A percentile compares a stretch with the other conserved stretches of the same genome.
These are phyloP conservation scores for Cornus florida DNA, from an alignment of 148 eudicot genomes.

Conservation along the genomic window DNA sequence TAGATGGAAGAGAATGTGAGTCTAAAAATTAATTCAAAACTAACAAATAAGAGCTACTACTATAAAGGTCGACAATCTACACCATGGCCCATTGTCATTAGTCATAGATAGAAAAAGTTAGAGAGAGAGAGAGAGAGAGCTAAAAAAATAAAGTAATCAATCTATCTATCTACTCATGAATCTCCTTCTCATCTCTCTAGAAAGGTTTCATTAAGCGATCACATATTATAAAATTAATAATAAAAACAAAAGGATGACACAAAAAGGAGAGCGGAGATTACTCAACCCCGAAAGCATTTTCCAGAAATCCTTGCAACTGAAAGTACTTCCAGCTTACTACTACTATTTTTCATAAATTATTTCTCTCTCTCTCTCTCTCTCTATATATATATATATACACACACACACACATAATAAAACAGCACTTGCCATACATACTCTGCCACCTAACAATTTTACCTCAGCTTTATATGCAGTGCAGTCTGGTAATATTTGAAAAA, in stretches of 20 bases:
- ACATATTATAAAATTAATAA: not conserved
- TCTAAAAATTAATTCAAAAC: not conserved
- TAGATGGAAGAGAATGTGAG: too few relatives aligned
- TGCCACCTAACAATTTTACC: conserved; percentile 24
- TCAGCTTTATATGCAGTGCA: conserved; percentile 9
- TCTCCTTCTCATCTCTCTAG: not conserved
- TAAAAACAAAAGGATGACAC: conserved; percentile 7
- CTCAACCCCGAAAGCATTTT: conserved; percentile 28
- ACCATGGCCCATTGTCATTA: not conserved
- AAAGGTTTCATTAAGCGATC: conserved; percentile 7
- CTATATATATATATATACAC: too few relatives aligned
- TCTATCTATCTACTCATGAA: conserved; percentile 20
- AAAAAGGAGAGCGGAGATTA: conserved; percentile 22
- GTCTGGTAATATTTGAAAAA: not conserved
- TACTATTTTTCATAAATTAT: conserved; percentile 28
- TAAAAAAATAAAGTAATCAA: not conserved
- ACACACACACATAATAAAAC: not conserved
- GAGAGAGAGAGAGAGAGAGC: not conserved
- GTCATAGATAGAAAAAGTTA: conserved; percentile 6
- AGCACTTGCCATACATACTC: conserved; percentile 20
- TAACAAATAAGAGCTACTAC: conserved; percentile 14
- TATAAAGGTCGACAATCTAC: conserved; percentile 25
- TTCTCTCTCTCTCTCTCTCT: conserved; percentile 8
- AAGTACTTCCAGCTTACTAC: conserved; percentile 25
- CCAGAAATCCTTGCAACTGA: conserved; percentile 32